Evolutionary conservation across 768 basidiomycete species (phyloP).

Genomic region (Scleroderma citrinum): DNA sequence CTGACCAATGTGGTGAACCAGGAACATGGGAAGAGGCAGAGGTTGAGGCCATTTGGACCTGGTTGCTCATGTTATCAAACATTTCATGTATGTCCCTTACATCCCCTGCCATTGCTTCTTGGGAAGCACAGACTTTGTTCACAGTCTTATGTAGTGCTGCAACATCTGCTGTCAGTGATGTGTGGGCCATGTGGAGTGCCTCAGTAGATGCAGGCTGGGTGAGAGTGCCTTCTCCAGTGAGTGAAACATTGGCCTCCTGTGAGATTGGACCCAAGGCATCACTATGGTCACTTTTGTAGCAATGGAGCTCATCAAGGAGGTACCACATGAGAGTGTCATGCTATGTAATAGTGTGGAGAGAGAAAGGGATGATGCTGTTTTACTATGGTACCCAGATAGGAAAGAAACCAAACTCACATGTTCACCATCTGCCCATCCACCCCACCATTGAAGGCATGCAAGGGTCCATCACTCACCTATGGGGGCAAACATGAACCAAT

Average conservation of each 20-base stretch:
- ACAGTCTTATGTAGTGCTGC: background rate
- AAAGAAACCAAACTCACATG: constrained; percentile 24
- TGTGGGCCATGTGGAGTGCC: background rate
- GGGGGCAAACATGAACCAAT: too few relatives aligned
- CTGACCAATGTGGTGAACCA: too few relatives aligned
- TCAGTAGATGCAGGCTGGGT: background rate
- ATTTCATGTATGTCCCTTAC: background rate
- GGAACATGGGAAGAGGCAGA: too few relatives aligned
- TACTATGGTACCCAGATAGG: background rate
- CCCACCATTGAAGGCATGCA: too few relatives aligned
- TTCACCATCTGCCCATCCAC: constrained; percentile 36
- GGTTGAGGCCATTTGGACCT: too few relatives aligned
- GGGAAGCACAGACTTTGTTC: background rate
- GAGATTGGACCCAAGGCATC: too few relatives aligned
- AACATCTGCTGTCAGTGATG: too few relatives aligned
- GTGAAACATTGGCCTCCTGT: too few relatives aligned
- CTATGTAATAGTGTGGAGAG: background rate
- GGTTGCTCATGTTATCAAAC: background rate
- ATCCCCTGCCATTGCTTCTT: background rate
- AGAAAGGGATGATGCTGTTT: background rate
- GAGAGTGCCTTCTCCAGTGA: constrained; percentile 1
- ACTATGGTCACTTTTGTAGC: constrained; percentile 20
- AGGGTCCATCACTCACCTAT: too few relatives aligned
- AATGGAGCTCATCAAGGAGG: constrained; percentile 24
- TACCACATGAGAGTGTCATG: constrained; percentile 13